Percentiles rank a stretch among this genome's conserved stretches.
Conservation (phyloP, 1,284 basidiomycete genomes). For the Ceratobasidium papillatum region DNA sequence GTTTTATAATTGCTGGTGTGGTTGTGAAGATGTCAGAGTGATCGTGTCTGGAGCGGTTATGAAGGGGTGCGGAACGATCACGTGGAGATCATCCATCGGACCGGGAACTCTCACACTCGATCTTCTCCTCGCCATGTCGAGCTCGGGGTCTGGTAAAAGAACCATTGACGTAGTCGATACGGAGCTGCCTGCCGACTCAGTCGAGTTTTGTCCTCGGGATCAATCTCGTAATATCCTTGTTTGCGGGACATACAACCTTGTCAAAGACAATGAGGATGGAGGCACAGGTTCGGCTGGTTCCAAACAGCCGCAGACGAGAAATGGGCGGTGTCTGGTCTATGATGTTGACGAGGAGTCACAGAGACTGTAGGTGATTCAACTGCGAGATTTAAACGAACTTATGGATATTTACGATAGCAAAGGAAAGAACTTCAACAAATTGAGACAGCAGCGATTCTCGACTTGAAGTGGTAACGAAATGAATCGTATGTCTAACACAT, state of each 20-base stretch:
- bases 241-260: conserved; percentile 89
- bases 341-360: conserved; percentile 53
- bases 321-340: conserved; percentile 73
- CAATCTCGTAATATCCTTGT: conserved; percentile 71
- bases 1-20: background rate
- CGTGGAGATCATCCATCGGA: background rate
- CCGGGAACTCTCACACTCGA: conserved; percentile 16
- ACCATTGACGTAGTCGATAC: conserved; percentile 64
- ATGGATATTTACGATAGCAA: background rate
- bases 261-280: conserved; percentile 52
- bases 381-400: background rate
- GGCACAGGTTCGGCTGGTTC: conserved; percentile 43
- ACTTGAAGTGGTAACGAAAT: conserved; percentile 84
- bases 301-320: conserved; percentile 53
- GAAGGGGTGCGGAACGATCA: background rate
- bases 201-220: conserved; percentile 85
- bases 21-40: conserved; percentile 1
- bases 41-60: conserved; percentile 1
- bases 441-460: conserved; percentile 83
- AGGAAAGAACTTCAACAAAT: conserved; percentile 75
- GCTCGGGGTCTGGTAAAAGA: conserved; percentile 31
- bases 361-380: conserved; percentile 48
- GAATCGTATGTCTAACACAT: background rate
- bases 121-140: conserved; percentile 19
- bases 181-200: conserved; percentile 83